These are phyloP conservation scores for Amanita pseudoporphyria DNA, from an alignment of 768 basidiomycete species.

Conservation along the genomic window DNA sequence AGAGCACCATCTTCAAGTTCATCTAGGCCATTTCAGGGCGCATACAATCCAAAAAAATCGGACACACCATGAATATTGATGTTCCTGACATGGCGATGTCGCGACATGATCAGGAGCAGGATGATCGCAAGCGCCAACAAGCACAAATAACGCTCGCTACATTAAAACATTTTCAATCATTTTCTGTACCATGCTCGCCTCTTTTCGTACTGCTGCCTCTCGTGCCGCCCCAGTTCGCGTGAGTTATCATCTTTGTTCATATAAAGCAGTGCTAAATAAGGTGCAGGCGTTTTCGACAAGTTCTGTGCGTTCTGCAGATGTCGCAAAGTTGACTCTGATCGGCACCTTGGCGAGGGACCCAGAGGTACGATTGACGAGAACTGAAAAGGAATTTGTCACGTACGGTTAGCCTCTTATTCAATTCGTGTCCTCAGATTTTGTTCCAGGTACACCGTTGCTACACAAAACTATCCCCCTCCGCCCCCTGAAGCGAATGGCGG, in stretches of 20 bases:
- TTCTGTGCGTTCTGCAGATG: constrained; percentile 41
- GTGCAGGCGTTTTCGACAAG: constrained; percentile 58
- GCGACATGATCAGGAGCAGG: constrained; percentile 52
- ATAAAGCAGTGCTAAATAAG: neutral
- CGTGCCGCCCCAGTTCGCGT: constrained; percentile 38
- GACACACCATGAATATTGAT: constrained; percentile 63
- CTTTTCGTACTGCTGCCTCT: constrained; percentile 34
- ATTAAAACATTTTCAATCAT: constrained; percentile 3
- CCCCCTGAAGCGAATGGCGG: constrained; percentile 53
- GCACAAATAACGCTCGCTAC: constrained; percentile 1
- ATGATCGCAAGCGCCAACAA: constrained; percentile 1
- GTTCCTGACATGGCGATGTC: constrained; percentile 86
- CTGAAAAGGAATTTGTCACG: constrained; percentile 72
- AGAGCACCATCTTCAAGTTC: constrained; percentile 79
- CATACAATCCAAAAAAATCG: neutral
- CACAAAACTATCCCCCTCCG: constrained; percentile 49
- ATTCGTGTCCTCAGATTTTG: neutral
- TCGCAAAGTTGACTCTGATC: constrained; percentile 71
- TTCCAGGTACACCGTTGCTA: constrained; percentile 69
- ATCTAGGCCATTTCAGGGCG: constrained; percentile 34
- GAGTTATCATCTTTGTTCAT: constrained; percentile 16
- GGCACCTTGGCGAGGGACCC: constrained; percentile 68
- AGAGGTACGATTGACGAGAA: constrained; percentile 56
- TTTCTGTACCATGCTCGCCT: constrained; percentile 36
- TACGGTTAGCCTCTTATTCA: constrained; percentile 26